Evolutionary conservation across 352 stramenopile genomes (phyloP), one percentile per base, ranked within the genome.

Genomic region (Elongisporangium prolatum): DNA sequence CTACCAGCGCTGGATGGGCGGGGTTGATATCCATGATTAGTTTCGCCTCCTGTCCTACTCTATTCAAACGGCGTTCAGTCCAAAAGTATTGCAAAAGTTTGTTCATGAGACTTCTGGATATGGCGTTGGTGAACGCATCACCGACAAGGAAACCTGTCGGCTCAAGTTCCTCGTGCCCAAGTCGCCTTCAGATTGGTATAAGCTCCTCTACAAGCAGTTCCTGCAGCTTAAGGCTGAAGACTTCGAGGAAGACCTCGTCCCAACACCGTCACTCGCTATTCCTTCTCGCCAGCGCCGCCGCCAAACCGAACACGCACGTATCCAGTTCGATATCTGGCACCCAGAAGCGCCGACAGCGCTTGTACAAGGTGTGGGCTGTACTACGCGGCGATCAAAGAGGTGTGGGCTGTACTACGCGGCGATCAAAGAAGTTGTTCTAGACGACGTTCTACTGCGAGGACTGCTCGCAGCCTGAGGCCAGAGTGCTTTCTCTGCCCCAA

Each of bases 1-100:
- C 48, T 73, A 77, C 44, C 65, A 77, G 21, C 44, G 24, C 6
- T 74, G 63, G 61, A 68, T 68, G 65, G 65, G 65, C 13, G 56
- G 65, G 52, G 57, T 64, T 40, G 65, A 65, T 48, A 22, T 64
- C 21, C 62, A 68, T 48, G 61, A 68, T 49, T 58, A 69, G 55
- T 61, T 69, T 21, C 61, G 65, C 44, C 58, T 68, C 17, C 60
- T 65, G 11, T 24, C 3, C 3, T 69, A 61, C 34, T 75, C 63
- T 0, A 48, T 71, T 0, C 64, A 75, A 52, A 44, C 48, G 2
- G 55, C 52, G 11, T 47, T 59, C 11, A 8, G 38, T 65, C 3
- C 44, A 25, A 10, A 72, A 68, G 54, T 72, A 68, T 51, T 68
- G 61, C 53, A 65, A 65, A 24, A 53, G 16, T 2, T 40, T 65